Conservation (phyloP, 192 early-diverging fungal genomes). For the Coemansia aciculifera region DNA sequence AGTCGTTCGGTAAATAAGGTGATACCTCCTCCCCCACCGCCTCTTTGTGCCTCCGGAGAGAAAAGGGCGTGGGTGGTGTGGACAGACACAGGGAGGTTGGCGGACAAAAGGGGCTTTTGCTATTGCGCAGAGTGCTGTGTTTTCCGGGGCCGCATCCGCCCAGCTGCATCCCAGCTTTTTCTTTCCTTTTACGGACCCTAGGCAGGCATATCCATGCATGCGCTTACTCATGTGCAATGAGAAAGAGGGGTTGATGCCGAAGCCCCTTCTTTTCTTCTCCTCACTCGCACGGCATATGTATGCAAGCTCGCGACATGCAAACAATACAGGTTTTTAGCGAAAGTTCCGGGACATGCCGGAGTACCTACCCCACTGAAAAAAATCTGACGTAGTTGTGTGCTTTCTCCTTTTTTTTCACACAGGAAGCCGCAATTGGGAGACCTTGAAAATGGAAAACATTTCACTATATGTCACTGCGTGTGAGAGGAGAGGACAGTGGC, state of each 20-base stretch:
- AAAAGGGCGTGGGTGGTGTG: no score
- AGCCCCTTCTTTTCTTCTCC: not conserved
- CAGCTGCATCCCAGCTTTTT: not conserved
- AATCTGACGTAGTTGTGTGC: not conserved
- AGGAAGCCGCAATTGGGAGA: not conserved
- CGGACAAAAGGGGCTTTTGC: not conserved
- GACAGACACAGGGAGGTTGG: no score
- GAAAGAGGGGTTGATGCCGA: not conserved
- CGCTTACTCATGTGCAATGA: conserved; percentile 11
- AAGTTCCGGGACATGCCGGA: not conserved
- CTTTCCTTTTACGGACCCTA: not conserved
- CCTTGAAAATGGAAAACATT: not conserved
- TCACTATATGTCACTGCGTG: no score
- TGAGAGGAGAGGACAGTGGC: not conserved
- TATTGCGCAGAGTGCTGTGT: not conserved
- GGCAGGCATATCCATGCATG: conserved; percentile 10
- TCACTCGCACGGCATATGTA: not conserved
- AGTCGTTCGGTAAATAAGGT: not conserved
- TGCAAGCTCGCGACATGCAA: not conserved
- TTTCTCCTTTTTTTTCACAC: not conserved
- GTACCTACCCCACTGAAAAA: not conserved
- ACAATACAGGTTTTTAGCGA: not conserved
- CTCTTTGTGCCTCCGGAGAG: not conserved
- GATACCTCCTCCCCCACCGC: not conserved
- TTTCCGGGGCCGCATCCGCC: not conserved